Evolutionary conservation across 257 asterid genomes (phyloP), one percentile per base, ranked within the genome.

Genomic region (Ballota nigra): DNA sequence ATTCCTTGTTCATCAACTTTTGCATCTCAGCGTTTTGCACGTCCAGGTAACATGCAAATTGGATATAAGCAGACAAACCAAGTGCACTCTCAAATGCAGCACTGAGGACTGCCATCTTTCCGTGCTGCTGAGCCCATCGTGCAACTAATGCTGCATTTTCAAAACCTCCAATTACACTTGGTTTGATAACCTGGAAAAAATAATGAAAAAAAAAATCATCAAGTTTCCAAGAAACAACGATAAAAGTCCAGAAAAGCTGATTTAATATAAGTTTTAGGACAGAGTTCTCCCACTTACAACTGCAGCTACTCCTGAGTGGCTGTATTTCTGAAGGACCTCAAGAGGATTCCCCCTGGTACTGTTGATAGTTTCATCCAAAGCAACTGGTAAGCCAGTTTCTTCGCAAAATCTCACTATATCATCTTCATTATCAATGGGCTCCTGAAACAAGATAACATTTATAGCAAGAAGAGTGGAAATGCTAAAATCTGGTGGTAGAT

Each of bases 111-210:
- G 98, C 80, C 83, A 78, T 88, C 73, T 95, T 95, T 36, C 90
- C 95, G 10, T 82, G 87, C 77, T 82, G 96, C 74, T 91, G 98
- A 69, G 99, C 98, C 99, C 99, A 94, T 71, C 91, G 84, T 18
- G 97, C 95, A 74, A 89, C 79, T 41, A 85, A 5, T 47, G 95
- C 92, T 28, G 98, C 90, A 55, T 87, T 89, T 78, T 92, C 99
- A 60, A 95, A 89, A 60, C 99, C 99, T 69, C 99, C 99, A 68
- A 92, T 79, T 26, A 89, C 79, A 75, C 97, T 82, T 28, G 98
- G 99, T 82, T 95, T 95, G 83, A 95, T 92, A 20, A 94, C 99
- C 99, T 94, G 80, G 55, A 76, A n/a, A 49, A 29, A 3, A 8
- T 13, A 19, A 51, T 26, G 13, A 62, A 56, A 29, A 36, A 70